Evolutionary conservation across 805 yeast species (phyloP).

Genomic region (Candida insectalens): DNA sequence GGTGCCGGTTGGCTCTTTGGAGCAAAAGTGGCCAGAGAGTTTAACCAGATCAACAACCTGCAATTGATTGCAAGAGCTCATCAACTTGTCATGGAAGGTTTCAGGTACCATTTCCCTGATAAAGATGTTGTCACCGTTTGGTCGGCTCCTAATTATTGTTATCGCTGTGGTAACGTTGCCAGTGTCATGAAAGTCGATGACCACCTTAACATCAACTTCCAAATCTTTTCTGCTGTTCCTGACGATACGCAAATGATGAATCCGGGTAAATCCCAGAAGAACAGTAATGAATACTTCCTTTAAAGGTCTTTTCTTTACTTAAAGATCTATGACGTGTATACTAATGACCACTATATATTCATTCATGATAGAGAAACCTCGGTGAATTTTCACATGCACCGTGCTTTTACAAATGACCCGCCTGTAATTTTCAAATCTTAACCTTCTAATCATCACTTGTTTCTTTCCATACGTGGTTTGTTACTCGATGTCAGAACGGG

Average conservation of each 20-base stretch:
- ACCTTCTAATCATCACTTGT: no score
- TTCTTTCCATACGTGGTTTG: no score
- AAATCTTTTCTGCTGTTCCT: slow-evolving; percentile 91
- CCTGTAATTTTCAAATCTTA: slow-evolving; percentile 1
- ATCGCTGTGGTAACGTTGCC: slow-evolving; percentile 96
- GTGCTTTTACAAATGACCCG: no score
- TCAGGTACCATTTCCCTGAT: slow-evolving; percentile 91
- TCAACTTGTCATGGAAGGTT: slow-evolving; percentile 98
- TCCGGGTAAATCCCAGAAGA: slow-evolving; percentile 26
- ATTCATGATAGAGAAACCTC: no score
- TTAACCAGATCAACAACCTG: slow-evolving; percentile 88
- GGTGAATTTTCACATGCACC: no score
- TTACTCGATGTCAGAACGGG: no score
- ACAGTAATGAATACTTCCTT: slow-evolving; percentile 28
- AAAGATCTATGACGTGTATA: no score
- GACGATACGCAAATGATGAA: slow-evolving; percentile 47
- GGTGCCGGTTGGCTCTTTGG: slow-evolving; percentile 99
- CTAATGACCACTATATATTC: no score
- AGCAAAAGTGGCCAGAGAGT: slow-evolving; percentile 85
- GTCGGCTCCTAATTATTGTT: slow-evolving; percentile 97
- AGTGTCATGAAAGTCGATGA: slow-evolving; percentile 95
- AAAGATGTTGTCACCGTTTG: slow-evolving; percentile 96
- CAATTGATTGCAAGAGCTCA: slow-evolving; percentile 91
- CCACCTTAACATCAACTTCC: slow-evolving; percentile 77
- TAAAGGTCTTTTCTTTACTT: slow-evolving; percentile 8